These are phyloP conservation scores for Emericellopsis terricola DNA, from an alignment of 495 filamentous ascomycete species.

Conservation along the genomic window DNA sequence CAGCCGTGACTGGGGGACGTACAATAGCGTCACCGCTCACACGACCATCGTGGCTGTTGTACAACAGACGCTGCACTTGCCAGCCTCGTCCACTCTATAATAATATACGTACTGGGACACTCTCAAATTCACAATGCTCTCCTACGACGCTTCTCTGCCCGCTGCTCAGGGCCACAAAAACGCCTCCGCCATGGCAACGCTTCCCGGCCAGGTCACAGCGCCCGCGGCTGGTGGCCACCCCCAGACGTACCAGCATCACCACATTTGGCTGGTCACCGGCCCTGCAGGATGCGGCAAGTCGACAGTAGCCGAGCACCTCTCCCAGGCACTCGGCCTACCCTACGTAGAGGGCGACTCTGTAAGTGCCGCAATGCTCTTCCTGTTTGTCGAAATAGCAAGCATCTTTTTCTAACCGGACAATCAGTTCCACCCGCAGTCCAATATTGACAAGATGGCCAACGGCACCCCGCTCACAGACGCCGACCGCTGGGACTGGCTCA, in stretches of 20 bases:
- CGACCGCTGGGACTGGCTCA: slow-evolving; percentile 98
- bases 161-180: slow-evolving; percentile 10
- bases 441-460: slow-evolving; percentile 85
- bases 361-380: slow-evolving; percentile 14
- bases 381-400: slow-evolving; percentile 1
- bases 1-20: no score
- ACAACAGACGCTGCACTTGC: no score
- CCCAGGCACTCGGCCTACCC: slow-evolving; percentile 48
- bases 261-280: slow-evolving; percentile 96
- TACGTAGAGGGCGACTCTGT: slow-evolving; percentile 97
- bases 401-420: neutral
- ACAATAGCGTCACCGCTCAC: no score
- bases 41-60: no score
- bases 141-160: slow-evolving; percentile 20
- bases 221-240: slow-evolving; percentile 6
- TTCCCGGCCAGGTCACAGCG: slow-evolving; percentile 10
- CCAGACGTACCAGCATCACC: slow-evolving; percentile 30
- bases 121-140: slow-evolving; percentile 23
- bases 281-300: slow-evolving; percentile 95
- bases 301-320: slow-evolving; percentile 68
- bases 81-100: no score
- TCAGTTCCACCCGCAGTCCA: slow-evolving; percentile 70
- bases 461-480: slow-evolving; percentile 81
- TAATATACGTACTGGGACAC: no score
- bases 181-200: slow-evolving; percentile 8